Percentiles rank a stretch among this genome's conserved stretches.
These are phyloP conservation scores for Cryptococcus neoformans DNA, from an alignment of 1,284 basidiomycete genomes.

Conservation along the genomic window DNA sequence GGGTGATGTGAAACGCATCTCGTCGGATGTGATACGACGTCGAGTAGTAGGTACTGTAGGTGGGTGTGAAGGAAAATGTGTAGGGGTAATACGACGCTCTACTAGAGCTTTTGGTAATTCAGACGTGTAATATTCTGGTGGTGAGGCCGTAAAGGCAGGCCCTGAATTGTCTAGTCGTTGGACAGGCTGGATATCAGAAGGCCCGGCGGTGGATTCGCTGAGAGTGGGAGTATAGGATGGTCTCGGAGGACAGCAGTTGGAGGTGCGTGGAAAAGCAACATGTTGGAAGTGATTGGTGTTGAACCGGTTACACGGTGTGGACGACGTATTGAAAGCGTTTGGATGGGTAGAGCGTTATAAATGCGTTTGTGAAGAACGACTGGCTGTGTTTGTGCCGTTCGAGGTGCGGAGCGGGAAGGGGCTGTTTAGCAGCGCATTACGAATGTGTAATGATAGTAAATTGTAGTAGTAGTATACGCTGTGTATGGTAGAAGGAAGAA, in stretches of 20 bases:
- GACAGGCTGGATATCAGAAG: neutral
- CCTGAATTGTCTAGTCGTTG: slow-evolving; percentile 1
- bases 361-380: slow-evolving; percentile 6
- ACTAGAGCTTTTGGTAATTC: neutral
- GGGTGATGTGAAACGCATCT: slow-evolving; percentile 38
- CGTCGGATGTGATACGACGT: slow-evolving; percentile 2
- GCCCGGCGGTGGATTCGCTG: neutral
- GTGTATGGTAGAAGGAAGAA: slow-evolving; percentile 1
- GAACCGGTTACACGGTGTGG: slow-evolving; percentile 3
- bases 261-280: slow-evolving; percentile 4
- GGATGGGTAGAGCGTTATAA: neutral
- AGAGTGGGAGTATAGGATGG: neutral
- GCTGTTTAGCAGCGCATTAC: slow-evolving; percentile 14
- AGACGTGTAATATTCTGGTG: neutral
- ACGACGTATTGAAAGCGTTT: slow-evolving; percentile 12
- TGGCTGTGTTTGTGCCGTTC: neutral
- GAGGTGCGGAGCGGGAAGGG: neutral
- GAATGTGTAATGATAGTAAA: slow-evolving; percentile 2
- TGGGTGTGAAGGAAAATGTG: neutral
- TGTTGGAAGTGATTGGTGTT: slow-evolving; percentile 1
- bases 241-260: slow-evolving; percentile 3
- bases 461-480: neutral
- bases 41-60: neutral
- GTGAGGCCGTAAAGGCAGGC: neutral
- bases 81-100: neutral